phyloP scores from a whole-genome alignment of 805 yeast genomes.

The Saccharomycopsis sp. region DNA sequence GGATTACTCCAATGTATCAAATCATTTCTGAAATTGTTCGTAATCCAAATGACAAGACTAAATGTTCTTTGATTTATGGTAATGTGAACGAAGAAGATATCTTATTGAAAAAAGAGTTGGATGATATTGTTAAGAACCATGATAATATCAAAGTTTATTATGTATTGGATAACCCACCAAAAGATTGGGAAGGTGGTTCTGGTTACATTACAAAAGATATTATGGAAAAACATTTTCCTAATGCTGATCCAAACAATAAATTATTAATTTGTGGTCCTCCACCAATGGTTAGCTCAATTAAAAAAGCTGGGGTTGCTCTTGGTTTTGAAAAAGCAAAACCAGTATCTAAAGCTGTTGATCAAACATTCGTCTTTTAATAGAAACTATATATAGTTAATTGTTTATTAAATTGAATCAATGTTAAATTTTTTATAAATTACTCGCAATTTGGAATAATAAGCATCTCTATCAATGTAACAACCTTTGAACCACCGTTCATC shows the following conservation, averaged over 20 bases:
- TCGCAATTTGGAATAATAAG: slow-evolving; percentile 53
- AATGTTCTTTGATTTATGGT: slow-evolving; percentile 71
- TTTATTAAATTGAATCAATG: not conserved
- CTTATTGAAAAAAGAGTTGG: slow-evolving; percentile 72
- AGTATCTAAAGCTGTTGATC: slow-evolving; percentile 83
- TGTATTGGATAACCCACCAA: slow-evolving; percentile 66
- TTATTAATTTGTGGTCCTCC: slow-evolving; percentile 91
- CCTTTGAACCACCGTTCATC: slow-evolving; percentile 65
- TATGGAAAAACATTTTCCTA: slow-evolving; percentile 56
- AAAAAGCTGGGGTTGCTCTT: slow-evolving; percentile 58
- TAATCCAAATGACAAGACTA: slow-evolving; percentile 74
- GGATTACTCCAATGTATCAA: slow-evolving; percentile 94
- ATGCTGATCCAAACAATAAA: slow-evolving; percentile 52
- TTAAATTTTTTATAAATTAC: slow-evolving; percentile 26
- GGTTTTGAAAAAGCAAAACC: slow-evolving; percentile 85
- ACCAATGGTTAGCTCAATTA: slow-evolving; percentile 80
- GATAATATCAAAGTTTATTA: slow-evolving; percentile 63
- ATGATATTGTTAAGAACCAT: slow-evolving; percentile 48
- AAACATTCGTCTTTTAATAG: slow-evolving; percentile 74
- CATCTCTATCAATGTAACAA: slow-evolving; percentile 64
- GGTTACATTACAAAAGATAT: slow-evolving; percentile 80
- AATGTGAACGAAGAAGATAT: slow-evolving; percentile 77
- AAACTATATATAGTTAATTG: not conserved
- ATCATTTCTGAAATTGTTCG: slow-evolving; percentile 72
- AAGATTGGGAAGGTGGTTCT: slow-evolving; percentile 64